Base-by-base conservation (phyloP, 768 basidiomycete species). In the Phaffia australis region DNA sequence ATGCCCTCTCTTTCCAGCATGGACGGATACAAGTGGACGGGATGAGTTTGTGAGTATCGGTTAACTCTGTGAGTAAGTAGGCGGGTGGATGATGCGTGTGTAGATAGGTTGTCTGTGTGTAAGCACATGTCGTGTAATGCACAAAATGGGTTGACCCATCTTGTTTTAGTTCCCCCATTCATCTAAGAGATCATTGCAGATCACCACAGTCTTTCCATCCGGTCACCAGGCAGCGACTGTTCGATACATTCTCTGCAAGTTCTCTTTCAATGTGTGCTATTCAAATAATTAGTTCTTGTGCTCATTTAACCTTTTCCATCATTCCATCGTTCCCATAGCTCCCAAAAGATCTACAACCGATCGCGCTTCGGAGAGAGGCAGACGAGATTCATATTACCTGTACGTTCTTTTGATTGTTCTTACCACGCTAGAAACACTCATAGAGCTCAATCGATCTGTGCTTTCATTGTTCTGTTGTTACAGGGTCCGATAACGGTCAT, bases 161-260 rank as follows among this genome's bases (percentile, higher is more conserved):
- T 4, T 42, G 35, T 7, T 46, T 5, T 70, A 97, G 93, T 73
- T 89, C 94, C 74, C 84, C 91, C 72, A 82, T 90, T 50, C 95
- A 90, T 87, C 78, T 97, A 27, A 80, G 89, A 54, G 94, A 97
- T 73, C 93, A 97, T 71, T 98, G 94, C 74, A 81, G 91, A 46
- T 95, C 91, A 75, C 78, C 86, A 6, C 78, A 83, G 59, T 94
- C 91, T 75, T 93, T 88, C 73, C 93, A 97, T 75, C 79, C 85
- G 0, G 74, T 84, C 68, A 97, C 93, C 21, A 93, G 89, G 73
- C 94, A 97, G 75, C 81, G 93, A n/a, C 76, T 97, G 14, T 78
- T 90, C 60, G 85, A 88, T 72, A 90, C 92, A 1, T 89, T 87
- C 70, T 84, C 88, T 70, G 93, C 87, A 71, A 32, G 80, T 56